These are phyloP conservation scores for Dryadomyces quercus-mongolicae DNA, from an alignment of 2,329 filamentous ascomycete species.

Conservation along the genomic window DNA sequence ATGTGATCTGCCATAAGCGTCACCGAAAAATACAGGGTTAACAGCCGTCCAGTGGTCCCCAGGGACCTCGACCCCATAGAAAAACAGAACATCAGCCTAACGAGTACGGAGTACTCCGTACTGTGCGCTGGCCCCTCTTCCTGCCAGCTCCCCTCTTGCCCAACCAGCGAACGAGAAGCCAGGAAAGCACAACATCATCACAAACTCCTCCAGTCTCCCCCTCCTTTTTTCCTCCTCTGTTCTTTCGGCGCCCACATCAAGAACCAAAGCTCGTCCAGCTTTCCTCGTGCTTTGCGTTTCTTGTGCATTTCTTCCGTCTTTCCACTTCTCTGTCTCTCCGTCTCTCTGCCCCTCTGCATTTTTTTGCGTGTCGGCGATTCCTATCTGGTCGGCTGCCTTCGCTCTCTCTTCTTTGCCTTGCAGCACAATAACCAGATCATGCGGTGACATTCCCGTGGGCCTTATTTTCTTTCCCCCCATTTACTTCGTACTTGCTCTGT, in stretches of 20 bases:
- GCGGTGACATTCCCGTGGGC: background rate
- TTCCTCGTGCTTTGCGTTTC: too few species aligned
- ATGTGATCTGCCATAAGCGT: slow-evolving; percentile 8
- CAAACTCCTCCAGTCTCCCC: background rate
- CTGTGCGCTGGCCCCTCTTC: background rate
- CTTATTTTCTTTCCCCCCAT: background rate
- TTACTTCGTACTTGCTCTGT: background rate
- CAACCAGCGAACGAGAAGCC: background rate
- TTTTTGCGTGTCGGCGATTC: too few species aligned
- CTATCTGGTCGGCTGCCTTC: background rate
- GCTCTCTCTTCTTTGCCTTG: background rate
- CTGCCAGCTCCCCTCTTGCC: background rate
- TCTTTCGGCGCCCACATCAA: too few species aligned
- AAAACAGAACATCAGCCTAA: background rate
- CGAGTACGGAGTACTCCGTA: background rate
- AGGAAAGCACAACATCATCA: slow-evolving; percentile 3
- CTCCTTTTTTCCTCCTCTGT: background rate
- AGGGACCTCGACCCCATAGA: background rate
- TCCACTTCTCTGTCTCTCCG: too few species aligned
- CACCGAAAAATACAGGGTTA: background rate
- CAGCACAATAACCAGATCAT: background rate
- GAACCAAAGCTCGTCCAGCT: too few species aligned
- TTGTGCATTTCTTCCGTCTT: too few species aligned
- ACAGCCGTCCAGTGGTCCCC: background rate
- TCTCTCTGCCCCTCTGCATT: too few species aligned